Conservation (phyloP, 2,329 filamentous ascomycete species). For the Trichoderma cornu-damae region DNA sequence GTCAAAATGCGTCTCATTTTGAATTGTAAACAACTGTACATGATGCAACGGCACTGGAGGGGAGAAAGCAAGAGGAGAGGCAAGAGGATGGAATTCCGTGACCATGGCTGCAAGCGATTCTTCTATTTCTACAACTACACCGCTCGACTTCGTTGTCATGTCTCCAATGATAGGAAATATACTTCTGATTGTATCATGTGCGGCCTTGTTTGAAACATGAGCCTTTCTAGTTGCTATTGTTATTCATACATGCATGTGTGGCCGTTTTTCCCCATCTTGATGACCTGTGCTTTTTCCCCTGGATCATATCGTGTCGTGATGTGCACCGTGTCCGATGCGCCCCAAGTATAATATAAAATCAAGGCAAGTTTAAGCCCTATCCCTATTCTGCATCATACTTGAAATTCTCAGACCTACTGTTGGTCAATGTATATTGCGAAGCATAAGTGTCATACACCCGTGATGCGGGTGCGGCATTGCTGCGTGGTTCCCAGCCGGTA, state of each 20-base stretch:
- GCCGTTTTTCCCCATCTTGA: neutral
- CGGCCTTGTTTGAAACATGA: neutral
- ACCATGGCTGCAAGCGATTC: slow-evolving; percentile 5
- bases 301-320: neutral
- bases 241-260: neutral
- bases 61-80: neutral
- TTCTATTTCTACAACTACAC: slow-evolving; percentile 16
- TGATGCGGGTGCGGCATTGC: neutral
- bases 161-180: slow-evolving; percentile 13
- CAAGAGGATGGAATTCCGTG: slow-evolving; percentile 1
- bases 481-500: slow-evolving; percentile 5
- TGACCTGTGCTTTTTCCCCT: neutral
- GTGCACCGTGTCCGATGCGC: neutral
- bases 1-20: slow-evolving; percentile 9
- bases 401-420: neutral
- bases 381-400: neutral
- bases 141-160: slow-evolving; percentile 19
- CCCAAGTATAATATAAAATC: neutral
- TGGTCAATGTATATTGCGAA: slow-evolving; percentile 35
- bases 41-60: slow-evolving; percentile 1
- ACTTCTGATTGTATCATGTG: neutral
- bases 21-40: slow-evolving; percentile 19
- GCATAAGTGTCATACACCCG: slow-evolving; percentile 41
- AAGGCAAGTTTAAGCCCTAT: neutral
- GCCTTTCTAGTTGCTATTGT: neutral